phyloP scores from a whole-genome alignment of 2,329 filamentous ascomycete species.

The Aspergillus fijiensis region DNA sequence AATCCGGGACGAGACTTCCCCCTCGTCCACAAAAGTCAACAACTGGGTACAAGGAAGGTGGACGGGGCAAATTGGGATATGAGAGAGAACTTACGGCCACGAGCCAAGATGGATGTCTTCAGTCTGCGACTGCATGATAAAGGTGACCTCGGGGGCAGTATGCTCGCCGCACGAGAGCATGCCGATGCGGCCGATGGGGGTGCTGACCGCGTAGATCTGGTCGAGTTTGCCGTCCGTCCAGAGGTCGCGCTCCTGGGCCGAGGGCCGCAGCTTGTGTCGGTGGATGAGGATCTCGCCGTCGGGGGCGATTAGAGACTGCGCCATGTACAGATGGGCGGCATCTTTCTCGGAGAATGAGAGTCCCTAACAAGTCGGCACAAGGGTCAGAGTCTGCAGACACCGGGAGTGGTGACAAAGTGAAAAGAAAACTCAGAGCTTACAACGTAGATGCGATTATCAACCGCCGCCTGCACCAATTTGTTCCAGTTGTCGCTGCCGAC shows the following conservation, averaged over 20 bases:
- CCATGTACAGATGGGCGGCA: too few relatives aligned
- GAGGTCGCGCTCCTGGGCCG: not conserved
- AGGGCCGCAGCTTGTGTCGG: slow-evolving; percentile 5
- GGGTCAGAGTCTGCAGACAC: too few relatives aligned
- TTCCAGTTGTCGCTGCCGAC: not conserved
- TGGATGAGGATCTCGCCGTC: slow-evolving; percentile 1
- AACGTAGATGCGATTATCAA: not conserved
- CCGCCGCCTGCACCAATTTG: too few relatives aligned
- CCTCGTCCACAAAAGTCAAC: too few relatives aligned
- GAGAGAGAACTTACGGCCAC: not conserved
- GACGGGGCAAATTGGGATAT: not conserved
- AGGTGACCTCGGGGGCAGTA: not conserved
- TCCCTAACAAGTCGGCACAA: too few relatives aligned
- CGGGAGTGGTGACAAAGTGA: too few relatives aligned
- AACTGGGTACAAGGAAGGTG: too few relatives aligned
- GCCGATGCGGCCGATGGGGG: not conserved
- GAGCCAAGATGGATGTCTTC: not conserved
- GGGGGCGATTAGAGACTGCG: not conserved
- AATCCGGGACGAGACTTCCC: too few relatives aligned
- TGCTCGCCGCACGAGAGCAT: slow-evolving; percentile 1
- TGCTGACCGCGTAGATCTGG: not conserved
- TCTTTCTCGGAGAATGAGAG: too few relatives aligned
- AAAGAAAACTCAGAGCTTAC: not conserved
- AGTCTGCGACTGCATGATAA: not conserved
- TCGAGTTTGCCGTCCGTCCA: slow-evolving; percentile 6